Base-by-base conservation (phyloP, 202 grass and related monocot genomes). In the Digitaria exilis region DNA sequence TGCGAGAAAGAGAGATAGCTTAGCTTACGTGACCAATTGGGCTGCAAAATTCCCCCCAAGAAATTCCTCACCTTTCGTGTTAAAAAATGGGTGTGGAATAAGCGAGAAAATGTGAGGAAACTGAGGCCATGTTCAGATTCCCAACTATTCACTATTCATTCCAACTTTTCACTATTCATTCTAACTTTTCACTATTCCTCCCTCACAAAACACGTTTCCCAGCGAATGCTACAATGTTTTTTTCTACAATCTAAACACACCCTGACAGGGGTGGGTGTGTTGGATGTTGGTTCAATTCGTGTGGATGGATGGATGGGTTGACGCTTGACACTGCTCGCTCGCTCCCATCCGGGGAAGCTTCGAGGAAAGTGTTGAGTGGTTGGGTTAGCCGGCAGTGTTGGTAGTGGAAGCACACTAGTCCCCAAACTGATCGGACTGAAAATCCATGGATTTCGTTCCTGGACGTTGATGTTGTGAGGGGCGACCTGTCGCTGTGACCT, bases 261-360 rank as follows among this genome's bases (percentile, higher is more conserved):
- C n/a, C n/a, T n/a, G 45, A 0, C 11, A 54, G 32, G n/a, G 62
- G 13, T 28, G 2, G 17, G 66, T 60, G n/a, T 76, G 46, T 44
- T n/a, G n/a, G n/a, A n/a, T n/a, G n/a, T n/a, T 19, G 50, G 52
- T n/a, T 85, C 71, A 28, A 19, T 81, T 85, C 52, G 52, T 44
- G 85, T 54, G 70, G 35, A 69, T n/a, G n/a, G n/a, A n/a, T n/a
- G n/a, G n/a, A n/a, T 46, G 25, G 37, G 70, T 79, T 84, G 60
- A 12, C 5, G 0, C 31, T 62, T 69, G 81, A 88, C 80, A 63
- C 69, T 51, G 44, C 56, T 24, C 54, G 69, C 13, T 46, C 24
- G 0, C 6, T 3, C 2, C 69, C 15, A 0, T n/a, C n/a, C n/a
- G 17, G 17, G n/a, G 88, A 86, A 89, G 73, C 39, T 89, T 89